These are phyloP conservation scores for Eremochloa ophiuroides DNA, from an alignment of 176 grass and related monocot genomes.

Conservation along the genomic window DNA sequence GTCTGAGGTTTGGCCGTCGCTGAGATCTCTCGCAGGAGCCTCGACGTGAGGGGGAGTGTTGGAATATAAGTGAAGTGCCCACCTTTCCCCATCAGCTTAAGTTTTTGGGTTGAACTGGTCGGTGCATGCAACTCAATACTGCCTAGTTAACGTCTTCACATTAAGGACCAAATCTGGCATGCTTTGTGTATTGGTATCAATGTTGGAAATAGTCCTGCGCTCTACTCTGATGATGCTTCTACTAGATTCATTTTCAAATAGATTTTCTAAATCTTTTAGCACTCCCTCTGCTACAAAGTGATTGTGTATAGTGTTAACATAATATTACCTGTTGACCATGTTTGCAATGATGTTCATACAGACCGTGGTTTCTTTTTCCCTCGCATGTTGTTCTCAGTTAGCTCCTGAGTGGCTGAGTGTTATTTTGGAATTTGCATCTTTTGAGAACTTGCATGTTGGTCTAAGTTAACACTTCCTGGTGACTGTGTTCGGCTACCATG, in stretches of 20 bases:
- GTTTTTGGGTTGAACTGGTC: too few relatives aligned
- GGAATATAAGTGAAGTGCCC: too few relatives aligned
- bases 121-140: too few relatives aligned
- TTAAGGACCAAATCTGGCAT: not conserved
- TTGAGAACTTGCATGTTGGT: constrained; percentile 1
- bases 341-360: not conserved
- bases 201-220: not conserved
- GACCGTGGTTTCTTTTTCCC: not conserved
- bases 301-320: not conserved
- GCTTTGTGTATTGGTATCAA: not conserved
- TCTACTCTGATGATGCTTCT: not conserved
- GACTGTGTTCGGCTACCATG: not conserved
- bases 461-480: not conserved
- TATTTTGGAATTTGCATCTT: not conserved
- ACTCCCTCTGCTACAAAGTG: not conserved
- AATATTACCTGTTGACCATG: not conserved
- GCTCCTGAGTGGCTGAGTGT: not conserved
- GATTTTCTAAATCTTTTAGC: constrained; percentile 3
- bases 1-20: too few relatives aligned
- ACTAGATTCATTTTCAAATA: not conserved
- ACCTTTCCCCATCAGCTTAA: too few relatives aligned
- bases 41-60: too few relatives aligned
- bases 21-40: too few relatives aligned
- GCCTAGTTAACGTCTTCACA: not conserved
- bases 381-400: not conserved